Evolutionary conservation across 192 early-diverging fungal species (phyloP).

Genomic region (Lobosporangium transversale): DNA sequence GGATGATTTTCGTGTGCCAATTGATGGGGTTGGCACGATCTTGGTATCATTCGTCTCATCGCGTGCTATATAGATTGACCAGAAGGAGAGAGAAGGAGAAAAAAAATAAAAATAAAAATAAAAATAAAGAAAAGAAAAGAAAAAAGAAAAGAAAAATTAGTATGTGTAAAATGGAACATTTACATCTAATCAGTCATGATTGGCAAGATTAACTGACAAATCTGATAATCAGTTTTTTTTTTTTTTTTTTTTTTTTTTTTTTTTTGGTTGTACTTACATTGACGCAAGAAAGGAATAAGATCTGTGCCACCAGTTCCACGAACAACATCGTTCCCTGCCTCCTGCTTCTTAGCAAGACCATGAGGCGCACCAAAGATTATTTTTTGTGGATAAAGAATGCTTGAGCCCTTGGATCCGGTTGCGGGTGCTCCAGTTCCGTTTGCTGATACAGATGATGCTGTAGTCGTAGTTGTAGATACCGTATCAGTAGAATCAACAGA

Average conservation of each 20-base stretch:
- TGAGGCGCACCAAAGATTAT: conserved; percentile 31
- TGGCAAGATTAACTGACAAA: too few species aligned
- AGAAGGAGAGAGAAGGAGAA: not conserved
- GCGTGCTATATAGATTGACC: conserved; percentile 10
- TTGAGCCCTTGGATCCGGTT: conserved; percentile 11
- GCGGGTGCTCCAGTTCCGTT: not conserved
- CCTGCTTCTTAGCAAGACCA: conserved; percentile 69
- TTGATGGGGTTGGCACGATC: conserved; percentile 34
- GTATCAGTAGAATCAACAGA: not conserved
- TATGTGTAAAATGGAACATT: not conserved
- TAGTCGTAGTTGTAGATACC: not conserved
- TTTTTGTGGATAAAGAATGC: conserved; percentile 43
- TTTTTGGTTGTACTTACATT: too few species aligned
- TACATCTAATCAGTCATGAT: too few species aligned
- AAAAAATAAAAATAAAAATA: conserved; percentile 9
- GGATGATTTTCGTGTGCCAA: conserved; percentile 17
- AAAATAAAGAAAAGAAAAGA: not conserved
- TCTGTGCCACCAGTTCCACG: conserved; percentile 88
- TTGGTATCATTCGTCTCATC: conserved; percentile 51
- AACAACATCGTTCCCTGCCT: conserved; percentile 65
- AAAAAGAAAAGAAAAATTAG: too few species aligned
- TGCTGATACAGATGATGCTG: not conserved
- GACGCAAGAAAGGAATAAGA: conserved; percentile 87
- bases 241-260: too few species aligned
- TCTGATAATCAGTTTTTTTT: too few species aligned